Evolutionary conservation across 2,329 filamentous ascomycete species (phyloP), one percentile per base, ranked within the genome.

Genomic region (Penicillium sp.): DNA sequence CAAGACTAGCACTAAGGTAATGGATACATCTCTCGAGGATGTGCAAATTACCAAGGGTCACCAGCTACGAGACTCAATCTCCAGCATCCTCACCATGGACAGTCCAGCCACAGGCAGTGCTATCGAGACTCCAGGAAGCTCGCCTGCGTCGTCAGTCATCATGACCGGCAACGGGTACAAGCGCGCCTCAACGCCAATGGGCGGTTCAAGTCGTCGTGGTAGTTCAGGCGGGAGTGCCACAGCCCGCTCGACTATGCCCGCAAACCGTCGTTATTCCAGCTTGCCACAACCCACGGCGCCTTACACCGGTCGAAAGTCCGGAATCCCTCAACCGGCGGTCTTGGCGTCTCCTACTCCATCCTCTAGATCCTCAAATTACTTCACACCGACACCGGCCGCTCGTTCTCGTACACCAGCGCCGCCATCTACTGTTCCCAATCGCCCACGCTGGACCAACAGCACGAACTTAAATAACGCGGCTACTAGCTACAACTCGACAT

Each of bases 11-110:
- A 93, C 94, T 78, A 82, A 79, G 56, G 88, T 92, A 5, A 86
- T 94, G 77, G 90, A 96, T 71, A 69, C 81, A 7, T 77, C 84
- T 16, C 72, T 97, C 32, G 90, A 94, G 55, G 90, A 95, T 51
- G 78, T 92, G 2, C 77, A 76, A 43, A 73, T 80, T 40, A 74
- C 76, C 56, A 83, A 82, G 61, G 86, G 84, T 50, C 89, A 92
- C 68, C 89, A 93, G 65, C 80, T 97, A 47, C 85, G 93, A 45
- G 93, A 97, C 72, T 97, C 93, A 0, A 88, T 97, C 55, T 97
- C 92, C 0, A 97, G 90, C 64, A 90, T 97, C 73, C 80, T 96
- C 4, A 95, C 90, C 2, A 89, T 89, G 63, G 91, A 95, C 68
- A 83, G 85, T 50, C 92, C 89, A 2, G 83, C 87, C 2, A 76